Base-by-base conservation (phyloP, 208 protist species). In the Angomonas deanei region DNA sequence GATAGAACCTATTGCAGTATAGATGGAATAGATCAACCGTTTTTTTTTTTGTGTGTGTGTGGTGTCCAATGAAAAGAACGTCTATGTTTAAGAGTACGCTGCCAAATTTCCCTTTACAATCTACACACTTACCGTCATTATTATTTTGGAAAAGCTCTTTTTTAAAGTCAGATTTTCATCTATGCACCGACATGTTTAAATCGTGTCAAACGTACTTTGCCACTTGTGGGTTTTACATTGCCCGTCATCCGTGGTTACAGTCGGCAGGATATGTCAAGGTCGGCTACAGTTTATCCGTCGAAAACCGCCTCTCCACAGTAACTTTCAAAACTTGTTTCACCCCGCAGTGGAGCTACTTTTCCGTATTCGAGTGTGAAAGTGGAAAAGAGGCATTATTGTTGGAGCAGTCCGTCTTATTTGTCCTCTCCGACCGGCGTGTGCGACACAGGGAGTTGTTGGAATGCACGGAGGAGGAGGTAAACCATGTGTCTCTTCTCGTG, bases 261-360 rank as follows among this genome's bases (percentile, higher is more conserved):
- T 61, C 49, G 10, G 69, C 76, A 0, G 85, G 85, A 0, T 78
- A 81, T 21, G 79, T 92, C 1, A 92, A 92, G 61, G 70, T 92
- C 0, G 85, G 85, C 38, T 87, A 67, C 70, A 88, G 74, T 53
- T 67, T 66, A 19, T 68, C 80, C 19, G 63, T 87, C 3, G 74
- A 84, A 26, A 78, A 73, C 32, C 78, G 85, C 4, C 72, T 92
- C 4, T 66, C 85, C 54, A 92, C 82, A 74, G 67, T 75, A 11
- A 84, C 81, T 13, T 92, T 87, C 57, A 81, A 66, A 42, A 92
- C 85, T 1, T 92, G 85, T 36, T 92, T 92, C 30, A 92, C 85
- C 26, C 76, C 81, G 3, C 78, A 92, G 57, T 92, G 85, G 82
- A 62, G 66, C 24, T 91, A 87, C 26, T 72, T 73, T 30, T 47